Conservation (phyloP, 306 rosid genomes). For the Abrus pulchellus region DNA sequence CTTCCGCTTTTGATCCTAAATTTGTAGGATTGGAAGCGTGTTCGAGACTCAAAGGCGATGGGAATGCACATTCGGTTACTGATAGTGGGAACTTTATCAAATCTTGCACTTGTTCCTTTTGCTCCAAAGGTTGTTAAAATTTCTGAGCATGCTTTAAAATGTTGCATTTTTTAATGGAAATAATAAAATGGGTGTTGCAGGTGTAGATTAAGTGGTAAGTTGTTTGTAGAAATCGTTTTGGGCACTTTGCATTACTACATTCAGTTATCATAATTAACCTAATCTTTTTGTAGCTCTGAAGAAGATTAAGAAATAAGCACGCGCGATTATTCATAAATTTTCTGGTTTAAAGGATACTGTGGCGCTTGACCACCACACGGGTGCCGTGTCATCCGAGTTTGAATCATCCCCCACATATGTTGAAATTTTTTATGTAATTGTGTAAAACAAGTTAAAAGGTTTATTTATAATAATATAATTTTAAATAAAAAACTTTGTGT, state of each 20-base stretch:
- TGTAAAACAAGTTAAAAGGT: too few species aligned
- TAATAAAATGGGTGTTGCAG: conserved; percentile 35
- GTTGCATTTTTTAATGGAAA: not conserved
- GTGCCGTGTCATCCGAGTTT: conserved; percentile 54
- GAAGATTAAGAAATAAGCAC: conserved; percentile 86
- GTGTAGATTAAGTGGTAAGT: conserved; percentile 71
- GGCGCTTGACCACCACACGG: conserved; percentile 48
- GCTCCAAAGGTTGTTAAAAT: conserved; percentile 76
- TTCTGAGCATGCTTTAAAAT: not conserved
- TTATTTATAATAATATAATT: too few species aligned
- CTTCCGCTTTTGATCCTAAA: conserved; percentile 53
- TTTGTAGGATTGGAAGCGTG: conserved; percentile 69
- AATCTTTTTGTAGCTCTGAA: conserved; percentile 61
- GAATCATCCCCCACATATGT: conserved; percentile 67
- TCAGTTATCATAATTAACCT: not conserved
- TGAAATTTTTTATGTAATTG: too few species aligned
- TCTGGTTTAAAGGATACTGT: conserved; percentile 59
- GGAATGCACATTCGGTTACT: conserved; percentile 31
- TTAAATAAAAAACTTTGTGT: too few species aligned
- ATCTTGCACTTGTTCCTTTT: conserved; percentile 80
- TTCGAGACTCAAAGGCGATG: conserved; percentile 51
- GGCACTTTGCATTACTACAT: not conserved
- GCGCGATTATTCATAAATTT: conserved; percentile 64
- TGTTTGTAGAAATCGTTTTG: not conserved
- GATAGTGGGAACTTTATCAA: conserved; percentile 53